A percentile compares a stretch with the other conserved stretches of the same genome.
Conservation (phyloP, 1,284 basidiomycete genomes). For the Albatrellus sp. region DNA sequence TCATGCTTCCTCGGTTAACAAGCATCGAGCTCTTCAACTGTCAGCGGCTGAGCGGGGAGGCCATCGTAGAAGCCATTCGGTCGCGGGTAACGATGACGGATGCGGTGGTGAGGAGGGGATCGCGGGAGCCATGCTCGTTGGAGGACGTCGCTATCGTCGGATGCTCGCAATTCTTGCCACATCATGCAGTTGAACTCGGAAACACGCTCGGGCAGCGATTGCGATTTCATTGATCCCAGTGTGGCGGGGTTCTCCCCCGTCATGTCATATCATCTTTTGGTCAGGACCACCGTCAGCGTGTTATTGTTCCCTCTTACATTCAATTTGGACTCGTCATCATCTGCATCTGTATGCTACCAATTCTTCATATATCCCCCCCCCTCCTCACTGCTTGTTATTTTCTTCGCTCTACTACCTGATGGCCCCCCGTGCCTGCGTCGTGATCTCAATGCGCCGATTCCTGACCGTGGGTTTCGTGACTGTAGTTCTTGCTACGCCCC, state of each 20-base stretch:
- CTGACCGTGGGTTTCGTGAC: too few species aligned
- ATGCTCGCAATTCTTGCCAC: constrained; percentile 31
- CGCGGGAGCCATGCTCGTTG: constrained; percentile 21
- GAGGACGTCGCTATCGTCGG: constrained; percentile 31
- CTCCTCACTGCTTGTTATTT: not conserved
- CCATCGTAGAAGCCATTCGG: constrained; percentile 37
- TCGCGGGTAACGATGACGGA: constrained; percentile 40
- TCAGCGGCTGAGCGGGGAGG: constrained; percentile 45
- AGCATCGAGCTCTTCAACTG: constrained; percentile 46
- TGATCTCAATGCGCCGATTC: not conserved
- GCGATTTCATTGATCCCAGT: constrained; percentile 5
- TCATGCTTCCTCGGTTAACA: constrained; percentile 42
- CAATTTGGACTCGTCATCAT: not conserved
- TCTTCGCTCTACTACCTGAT: not conserved
- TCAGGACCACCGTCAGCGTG: too few species aligned
- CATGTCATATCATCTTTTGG: not conserved
- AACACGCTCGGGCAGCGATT: constrained; percentile 25
- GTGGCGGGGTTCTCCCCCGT: not conserved
- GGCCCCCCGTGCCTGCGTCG: too few species aligned
- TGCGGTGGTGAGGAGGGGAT: constrained; percentile 12
- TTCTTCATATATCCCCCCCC: not conserved
- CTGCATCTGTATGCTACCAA: not conserved
- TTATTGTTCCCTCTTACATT: not conserved
- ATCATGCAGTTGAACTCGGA: constrained; percentile 27
- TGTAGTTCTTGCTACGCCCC: not conserved